A percentile compares a stretch with the other conserved stretches of the same genome.
Evolutionary conservation across 2,329 filamentous ascomycete species (phyloP).

Genomic region (Orbilia blumenaviensis): DNA sequence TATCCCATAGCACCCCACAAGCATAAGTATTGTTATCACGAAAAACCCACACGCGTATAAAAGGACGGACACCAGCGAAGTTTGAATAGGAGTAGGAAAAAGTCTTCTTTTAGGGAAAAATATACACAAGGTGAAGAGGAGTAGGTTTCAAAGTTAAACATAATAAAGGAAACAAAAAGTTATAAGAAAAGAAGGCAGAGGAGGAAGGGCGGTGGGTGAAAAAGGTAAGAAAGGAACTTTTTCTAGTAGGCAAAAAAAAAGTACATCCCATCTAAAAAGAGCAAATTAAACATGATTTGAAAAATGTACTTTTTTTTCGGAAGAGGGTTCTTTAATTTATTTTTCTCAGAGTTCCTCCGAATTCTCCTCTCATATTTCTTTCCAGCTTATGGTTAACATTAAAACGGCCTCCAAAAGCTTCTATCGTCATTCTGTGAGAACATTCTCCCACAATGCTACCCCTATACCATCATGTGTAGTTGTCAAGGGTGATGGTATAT

Average conservation of each 20-base stretch:
- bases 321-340: constrained; percentile 39
- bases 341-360: constrained; percentile 21
- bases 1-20: background rate
- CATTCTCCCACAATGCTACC: constrained; percentile 24
- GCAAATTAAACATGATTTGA: constrained; percentile 51
- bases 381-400: constrained; percentile 39
- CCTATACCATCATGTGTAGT: constrained; percentile 48
- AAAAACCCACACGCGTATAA: background rate
- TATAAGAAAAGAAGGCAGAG: constrained; percentile 34
- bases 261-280: constrained; percentile 53
- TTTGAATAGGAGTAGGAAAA: constrained; percentile 38
- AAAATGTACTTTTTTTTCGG: constrained; percentile 52
- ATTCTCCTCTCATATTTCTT: constrained; percentile 40
- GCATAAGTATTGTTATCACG: background rate
- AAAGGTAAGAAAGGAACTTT: constrained; percentile 37
- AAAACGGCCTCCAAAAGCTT: constrained; percentile 38
- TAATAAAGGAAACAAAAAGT: constrained; percentile 34
- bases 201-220: constrained; percentile 1
- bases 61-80: background rate
- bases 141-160: constrained; percentile 48
- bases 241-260: constrained; percentile 52
- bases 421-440: constrained; percentile 43
- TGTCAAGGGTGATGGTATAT: constrained; percentile 51
- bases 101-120: constrained; percentile 46
- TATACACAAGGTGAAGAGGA: constrained; percentile 53